phyloP scores from a whole-genome alignment of 208 protist species.

The Acanthamoeba royreba region DNA sequence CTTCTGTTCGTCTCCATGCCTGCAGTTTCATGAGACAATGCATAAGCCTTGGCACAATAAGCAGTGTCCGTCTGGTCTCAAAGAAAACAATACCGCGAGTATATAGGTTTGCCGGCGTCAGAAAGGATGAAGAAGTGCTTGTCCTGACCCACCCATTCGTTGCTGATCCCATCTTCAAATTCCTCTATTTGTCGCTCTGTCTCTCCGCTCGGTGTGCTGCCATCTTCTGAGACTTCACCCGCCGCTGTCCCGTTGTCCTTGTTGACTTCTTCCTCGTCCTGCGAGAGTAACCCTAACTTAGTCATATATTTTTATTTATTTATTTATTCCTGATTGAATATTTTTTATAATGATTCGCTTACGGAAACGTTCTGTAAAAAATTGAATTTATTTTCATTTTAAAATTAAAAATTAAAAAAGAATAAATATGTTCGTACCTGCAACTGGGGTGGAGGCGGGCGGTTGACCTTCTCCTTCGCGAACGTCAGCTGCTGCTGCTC shows the following conservation, averaged over 20 bases:
- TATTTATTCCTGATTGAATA: too few relatives aligned
- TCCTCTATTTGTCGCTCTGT: neutral
- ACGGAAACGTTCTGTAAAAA: too few relatives aligned
- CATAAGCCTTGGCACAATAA: neutral
- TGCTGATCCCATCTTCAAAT: neutral
- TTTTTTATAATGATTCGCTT: too few relatives aligned
- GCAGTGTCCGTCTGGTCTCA: neutral
- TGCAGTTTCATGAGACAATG: neutral
- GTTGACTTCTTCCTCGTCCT: too few relatives aligned
- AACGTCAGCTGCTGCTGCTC: too few relatives aligned
- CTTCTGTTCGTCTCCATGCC: slow-evolving; percentile 69
- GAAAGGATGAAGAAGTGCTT: slow-evolving; percentile 78
- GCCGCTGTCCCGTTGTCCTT: neutral
- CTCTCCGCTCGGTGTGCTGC: neutral
- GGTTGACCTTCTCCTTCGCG: too few relatives aligned
- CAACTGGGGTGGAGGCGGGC: too few relatives aligned
- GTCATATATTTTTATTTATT: too few relatives aligned
- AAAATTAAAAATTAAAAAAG: too few relatives aligned
- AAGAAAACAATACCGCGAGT: slow-evolving; percentile 49
- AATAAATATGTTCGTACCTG: too few relatives aligned
- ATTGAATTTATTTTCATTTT: too few relatives aligned
- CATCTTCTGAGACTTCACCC: neutral
- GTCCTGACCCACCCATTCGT: slow-evolving; percentile 58
- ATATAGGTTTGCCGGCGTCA: slow-evolving; percentile 75
- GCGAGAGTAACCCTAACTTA: too few relatives aligned